Base-by-base conservation (phyloP, 495 filamentous ascomycete species). In the Talaromyces thailandensis region DNA sequence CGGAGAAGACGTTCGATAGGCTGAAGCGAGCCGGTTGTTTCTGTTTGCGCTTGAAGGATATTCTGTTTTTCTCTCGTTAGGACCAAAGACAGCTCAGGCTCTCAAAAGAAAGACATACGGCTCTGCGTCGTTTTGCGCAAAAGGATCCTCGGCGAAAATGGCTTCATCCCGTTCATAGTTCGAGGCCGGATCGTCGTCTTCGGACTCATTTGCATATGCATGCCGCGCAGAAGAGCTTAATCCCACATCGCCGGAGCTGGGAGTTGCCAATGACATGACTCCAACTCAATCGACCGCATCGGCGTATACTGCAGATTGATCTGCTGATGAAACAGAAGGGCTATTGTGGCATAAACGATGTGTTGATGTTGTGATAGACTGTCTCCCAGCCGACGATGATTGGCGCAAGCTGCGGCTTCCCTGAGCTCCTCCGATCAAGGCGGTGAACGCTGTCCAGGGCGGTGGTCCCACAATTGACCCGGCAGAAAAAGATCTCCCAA, bases 11-110 rank as follows among this genome's bases (percentile, higher is more conserved):
- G 66, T 67, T 84, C 64, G 80, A 82, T 69, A 83, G 74, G 63
- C 71, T 86, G 71, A 78, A 88, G 70, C 71, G 75, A 57, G 70
- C 80, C 65, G 65, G 79, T 68, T 81, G 82, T 67, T 91, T 92
- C 66, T 85, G 84, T 69, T 90, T 92, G 66, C 88, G 86, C 77
- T 95, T 94, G 77, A 96, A 96, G 18, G 88, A 85, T 58, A 92
- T 80, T 3, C 89, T 89, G 59, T 65, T 64, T 56, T 58, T 66
- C 18, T 26, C 37, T 2, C 12, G 31, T 24, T 16, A 60, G 21
- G 35, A 59, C n/a, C 21, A 12, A 9, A 7, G 48, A 24, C 16
- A n/a, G 51, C 6, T n/a, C 16, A 21, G 2, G 8, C 26, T 26
- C 2, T 28, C 1, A 28, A 28, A 9, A 28, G 29, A 31, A 11